Evolutionary conservation across 2,329 filamentous ascomycete species (phyloP).

Genomic region (Acrocalymma vagum): DNA sequence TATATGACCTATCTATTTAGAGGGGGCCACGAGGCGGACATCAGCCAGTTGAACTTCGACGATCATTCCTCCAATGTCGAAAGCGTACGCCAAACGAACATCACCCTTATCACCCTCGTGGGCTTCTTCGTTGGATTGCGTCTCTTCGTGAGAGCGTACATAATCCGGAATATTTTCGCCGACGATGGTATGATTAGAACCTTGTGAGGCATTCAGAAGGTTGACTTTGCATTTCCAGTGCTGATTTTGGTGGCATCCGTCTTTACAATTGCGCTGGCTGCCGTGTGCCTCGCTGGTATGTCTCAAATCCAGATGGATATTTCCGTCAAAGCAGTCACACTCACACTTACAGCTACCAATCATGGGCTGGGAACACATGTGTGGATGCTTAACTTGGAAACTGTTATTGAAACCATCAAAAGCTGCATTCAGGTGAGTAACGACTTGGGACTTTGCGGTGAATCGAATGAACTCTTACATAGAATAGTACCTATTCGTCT

Average conservation of each 20-base stretch:
- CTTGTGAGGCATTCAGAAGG: too few relatives aligned
- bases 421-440: constrained; percentile 25
- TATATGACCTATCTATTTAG: too few relatives aligned
- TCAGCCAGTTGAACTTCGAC: constrained; percentile 16
- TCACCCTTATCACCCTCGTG: constrained; percentile 22
- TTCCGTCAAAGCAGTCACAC: not conserved
- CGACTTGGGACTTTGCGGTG: too few relatives aligned
- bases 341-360: too few relatives aligned
- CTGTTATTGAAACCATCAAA: constrained; percentile 11
- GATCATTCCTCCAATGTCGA: constrained; percentile 13
- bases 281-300: constrained; percentile 23
- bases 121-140: constrained; percentile 17
- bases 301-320: too few relatives aligned
- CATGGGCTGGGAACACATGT: constrained; percentile 24
- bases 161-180: constrained; percentile 23
- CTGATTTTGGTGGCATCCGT: constrained; percentile 21
- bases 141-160: constrained; percentile 16
- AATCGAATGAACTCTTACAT: not conserved
- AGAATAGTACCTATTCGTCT: constrained; percentile 23
- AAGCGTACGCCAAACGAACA: constrained; percentile 13
- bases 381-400: constrained; percentile 13
- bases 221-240: constrained; percentile 13
- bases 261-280: constrained; percentile 20
- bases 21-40: constrained; percentile 12
- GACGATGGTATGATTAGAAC: constrained; percentile 20